Percentiles rank a stretch among this genome's conserved stretches.
Evolutionary conservation across 2,329 filamentous ascomycete species (phyloP).

Genomic region (Ophiostoma tasmaniense): DNA sequence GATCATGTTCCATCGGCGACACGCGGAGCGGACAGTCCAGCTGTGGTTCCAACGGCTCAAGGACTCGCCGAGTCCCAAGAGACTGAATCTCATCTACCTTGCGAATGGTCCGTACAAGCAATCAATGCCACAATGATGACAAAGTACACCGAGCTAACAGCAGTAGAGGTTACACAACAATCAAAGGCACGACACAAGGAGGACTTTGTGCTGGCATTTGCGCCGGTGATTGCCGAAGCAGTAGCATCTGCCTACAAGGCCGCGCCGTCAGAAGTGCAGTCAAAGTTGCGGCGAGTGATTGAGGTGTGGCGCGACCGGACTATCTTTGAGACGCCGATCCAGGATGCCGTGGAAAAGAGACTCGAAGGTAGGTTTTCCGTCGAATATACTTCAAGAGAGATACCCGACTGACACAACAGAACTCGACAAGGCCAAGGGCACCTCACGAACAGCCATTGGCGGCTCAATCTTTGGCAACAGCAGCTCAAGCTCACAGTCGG

Average conservation of each 20-base stretch:
- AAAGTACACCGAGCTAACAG: background rate
- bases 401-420: conserved; percentile 34
- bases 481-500: conserved; percentile 22
- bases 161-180: conserved; percentile 83
- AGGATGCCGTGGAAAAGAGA: conserved; percentile 69
- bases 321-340: conserved; percentile 75
- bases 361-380: conserved; percentile 57
- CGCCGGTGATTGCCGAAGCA: conserved; percentile 88
- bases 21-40: conserved; percentile 84
- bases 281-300: conserved; percentile 77
- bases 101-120: conserved; percentile 64
- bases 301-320: conserved; percentile 86
- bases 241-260: conserved; percentile 84
- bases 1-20: conserved; percentile 97
- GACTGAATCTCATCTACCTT: conserved; percentile 85
- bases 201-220: conserved; percentile 86
- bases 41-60: conserved; percentile 87
- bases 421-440: conserved; percentile 51
- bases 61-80: conserved; percentile 76
- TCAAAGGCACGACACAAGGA: conserved; percentile 87
- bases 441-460: conserved; percentile 43
- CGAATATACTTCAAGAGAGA: no score
- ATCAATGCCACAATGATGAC: background rate
- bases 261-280: conserved; percentile 74
- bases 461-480: conserved; percentile 59